Evolutionary conservation across 305 asterid genomes (phyloP).

Genomic region (Fraxinus ornus): DNA sequence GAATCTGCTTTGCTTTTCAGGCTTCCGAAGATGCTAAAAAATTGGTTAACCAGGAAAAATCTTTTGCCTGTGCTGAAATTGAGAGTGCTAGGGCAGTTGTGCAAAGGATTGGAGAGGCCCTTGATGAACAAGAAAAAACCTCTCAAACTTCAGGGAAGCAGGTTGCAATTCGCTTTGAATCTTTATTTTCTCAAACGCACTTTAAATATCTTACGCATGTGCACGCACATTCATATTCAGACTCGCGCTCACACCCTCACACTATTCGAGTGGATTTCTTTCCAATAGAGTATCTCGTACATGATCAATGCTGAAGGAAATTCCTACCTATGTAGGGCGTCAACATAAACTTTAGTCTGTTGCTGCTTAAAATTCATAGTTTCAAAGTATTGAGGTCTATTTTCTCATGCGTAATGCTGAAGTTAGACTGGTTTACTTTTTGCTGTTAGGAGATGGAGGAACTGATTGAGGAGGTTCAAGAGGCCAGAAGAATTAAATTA

Average conservation of each 20-base stretch:
- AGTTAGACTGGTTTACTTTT: conserved; percentile 9
- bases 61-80: conserved; percentile 99
- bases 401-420: background rate
- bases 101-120: conserved; percentile 96
- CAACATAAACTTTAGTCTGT: background rate
- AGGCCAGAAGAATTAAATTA: conserved; percentile 75
- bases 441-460: conserved; percentile 72
- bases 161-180: background rate
- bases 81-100: conserved; percentile 97
- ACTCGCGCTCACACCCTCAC: background rate
- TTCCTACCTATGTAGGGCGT: background rate
- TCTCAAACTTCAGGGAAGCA: conserved; percentile 67
- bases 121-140: conserved; percentile 83
- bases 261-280: background rate
- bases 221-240: background rate
- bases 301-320: background rate
- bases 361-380: background rate
- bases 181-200: background rate
- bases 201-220: background rate
- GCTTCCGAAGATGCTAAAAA: conserved; percentile 98
- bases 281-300: background rate
- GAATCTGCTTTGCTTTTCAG: conserved; percentile 36
- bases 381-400: background rate
- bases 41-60: conserved; percentile 93
- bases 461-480: conserved; percentile 91